A percentile compares a stretch with the other conserved stretches of the same genome.
phyloP scores from a whole-genome alignment of 805 yeast species.

The Suhomyces canberraensis region DNA sequence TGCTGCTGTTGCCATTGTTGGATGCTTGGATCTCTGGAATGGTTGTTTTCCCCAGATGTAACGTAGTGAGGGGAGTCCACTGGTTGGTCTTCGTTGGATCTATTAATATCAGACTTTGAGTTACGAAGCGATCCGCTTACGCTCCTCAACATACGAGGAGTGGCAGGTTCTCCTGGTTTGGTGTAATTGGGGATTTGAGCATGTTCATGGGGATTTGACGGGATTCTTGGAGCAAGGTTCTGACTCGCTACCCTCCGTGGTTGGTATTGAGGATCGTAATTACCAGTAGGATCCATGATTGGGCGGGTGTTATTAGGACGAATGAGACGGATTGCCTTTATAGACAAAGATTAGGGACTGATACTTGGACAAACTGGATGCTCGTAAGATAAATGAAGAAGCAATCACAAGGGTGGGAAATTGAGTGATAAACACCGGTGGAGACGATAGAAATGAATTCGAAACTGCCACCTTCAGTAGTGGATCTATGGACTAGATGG shows the following conservation, averaged over 20 bases:
- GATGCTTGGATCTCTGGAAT: slow-evolving; percentile 16
- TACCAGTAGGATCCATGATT: slow-evolving; percentile 4
- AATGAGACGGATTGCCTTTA: too few relatives aligned
- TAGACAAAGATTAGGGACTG: background rate
- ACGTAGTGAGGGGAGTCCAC: slow-evolving; percentile 14
- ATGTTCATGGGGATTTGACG: slow-evolving; percentile 1
- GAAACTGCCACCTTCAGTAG: too few relatives aligned
- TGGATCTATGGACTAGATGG: slow-evolving; percentile 1
- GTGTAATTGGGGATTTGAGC: slow-evolving; percentile 1
- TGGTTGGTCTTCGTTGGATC: slow-evolving; percentile 10
- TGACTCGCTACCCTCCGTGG: slow-evolving; percentile 6
- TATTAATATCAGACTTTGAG: slow-evolving; percentile 9
- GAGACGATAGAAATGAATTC: too few relatives aligned
- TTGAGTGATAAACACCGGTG: too few relatives aligned
- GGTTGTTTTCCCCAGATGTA: slow-evolving; percentile 6
- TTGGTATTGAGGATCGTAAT: slow-evolving; percentile 4
- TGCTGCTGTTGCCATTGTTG: slow-evolving; percentile 11
- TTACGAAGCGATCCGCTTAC: slow-evolving; percentile 40
- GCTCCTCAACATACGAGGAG: slow-evolving; percentile 66
- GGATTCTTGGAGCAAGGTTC: slow-evolving; percentile 2
- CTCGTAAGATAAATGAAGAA: too few relatives aligned
- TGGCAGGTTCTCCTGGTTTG: slow-evolving; percentile 48
- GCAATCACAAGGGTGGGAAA: too few relatives aligned
- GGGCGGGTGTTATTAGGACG: background rate
- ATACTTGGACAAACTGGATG: background rate